phyloP scores from a whole-genome alignment of 2,329 filamentous ascomycete species.

The Neonectria sp. region DNA sequence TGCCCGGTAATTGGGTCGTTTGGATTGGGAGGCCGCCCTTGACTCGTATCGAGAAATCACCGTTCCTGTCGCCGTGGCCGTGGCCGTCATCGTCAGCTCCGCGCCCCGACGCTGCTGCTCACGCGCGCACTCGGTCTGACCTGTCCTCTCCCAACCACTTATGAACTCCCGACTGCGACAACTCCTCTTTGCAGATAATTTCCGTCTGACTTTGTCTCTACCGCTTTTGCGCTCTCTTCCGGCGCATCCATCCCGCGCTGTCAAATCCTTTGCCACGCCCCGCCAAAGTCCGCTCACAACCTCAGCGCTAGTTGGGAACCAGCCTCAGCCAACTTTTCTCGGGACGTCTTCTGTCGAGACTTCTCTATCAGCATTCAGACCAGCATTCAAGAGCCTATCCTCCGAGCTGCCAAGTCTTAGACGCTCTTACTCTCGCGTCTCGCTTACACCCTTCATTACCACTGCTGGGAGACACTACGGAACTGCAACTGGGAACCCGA shows the following conservation, averaged over 20 bases:
- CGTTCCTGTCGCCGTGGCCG: slow-evolving; percentile 21
- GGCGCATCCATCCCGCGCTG: slow-evolving; percentile 34
- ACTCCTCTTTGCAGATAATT: slow-evolving; percentile 33
- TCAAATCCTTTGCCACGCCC: slow-evolving; percentile 31
- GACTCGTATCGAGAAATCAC: slow-evolving; percentile 40
- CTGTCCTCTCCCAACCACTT: slow-evolving; percentile 31
- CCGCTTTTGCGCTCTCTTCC: slow-evolving; percentile 28
- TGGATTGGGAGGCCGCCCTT: slow-evolving; percentile 24
- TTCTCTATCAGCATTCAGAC: neutral
- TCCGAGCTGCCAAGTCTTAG: slow-evolving; percentile 4
- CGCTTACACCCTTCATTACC: slow-evolving; percentile 5
- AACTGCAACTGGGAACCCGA: slow-evolving; percentile 17
- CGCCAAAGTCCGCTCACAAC: slow-evolving; percentile 33
- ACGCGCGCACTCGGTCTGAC: slow-evolving; percentile 35
- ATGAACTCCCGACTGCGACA: slow-evolving; percentile 43
- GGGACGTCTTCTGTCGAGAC: slow-evolving; percentile 28
- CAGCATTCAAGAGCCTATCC: slow-evolving; percentile 1
- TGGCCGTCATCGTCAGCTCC: slow-evolving; percentile 37
- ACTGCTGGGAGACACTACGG: slow-evolving; percentile 22
- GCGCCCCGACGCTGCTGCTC: slow-evolving; percentile 29
- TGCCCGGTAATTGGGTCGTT: slow-evolving; percentile 7
- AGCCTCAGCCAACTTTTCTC: neutral
- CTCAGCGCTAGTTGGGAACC: slow-evolving; percentile 16
- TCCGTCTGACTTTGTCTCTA: slow-evolving; percentile 22
- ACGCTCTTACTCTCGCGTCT: neutral